Evolutionary conservation across 2,329 filamentous ascomycete genomes (phyloP).

Genomic region (Lomentospora prolificans): DNA sequence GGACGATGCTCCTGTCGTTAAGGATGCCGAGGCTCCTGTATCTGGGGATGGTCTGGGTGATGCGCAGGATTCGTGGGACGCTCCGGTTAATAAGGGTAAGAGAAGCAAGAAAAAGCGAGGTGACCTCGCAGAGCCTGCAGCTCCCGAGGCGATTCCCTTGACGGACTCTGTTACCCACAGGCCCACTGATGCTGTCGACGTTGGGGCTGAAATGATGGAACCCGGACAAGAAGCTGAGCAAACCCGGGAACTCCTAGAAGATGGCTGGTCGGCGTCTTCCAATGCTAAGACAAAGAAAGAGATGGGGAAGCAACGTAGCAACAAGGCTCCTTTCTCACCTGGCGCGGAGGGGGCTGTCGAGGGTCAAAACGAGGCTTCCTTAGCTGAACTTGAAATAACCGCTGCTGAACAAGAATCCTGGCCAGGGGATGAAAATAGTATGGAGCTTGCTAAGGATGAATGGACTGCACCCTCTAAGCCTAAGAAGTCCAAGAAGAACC

Average conservation of each 20-base stretch:
- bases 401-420: background rate
- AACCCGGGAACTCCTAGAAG: background rate
- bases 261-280: background rate
- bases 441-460: background rate
- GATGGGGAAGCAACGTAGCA: background rate
- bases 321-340: background rate
- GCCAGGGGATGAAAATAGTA: background rate
- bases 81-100: conserved; percentile 18
- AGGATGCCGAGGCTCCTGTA: background rate
- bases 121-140: background rate
- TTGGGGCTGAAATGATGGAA: background rate
- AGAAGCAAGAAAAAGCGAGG: conserved; percentile 22
- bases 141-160: background rate
- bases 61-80: background rate
- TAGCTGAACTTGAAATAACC: background rate
- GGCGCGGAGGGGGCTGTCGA: background rate
- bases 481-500: conserved; percentile 3
- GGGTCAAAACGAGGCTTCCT: background rate
- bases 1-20: background rate
- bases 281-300: background rate
- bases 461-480: background rate
- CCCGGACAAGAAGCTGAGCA: background rate
- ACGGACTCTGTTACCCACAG: background rate
- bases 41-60: conserved; percentile 1
- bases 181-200: background rate